Base-by-base conservation (phyloP, 176 grass and related monocot species). In the Saccharum officinarum region DNA sequence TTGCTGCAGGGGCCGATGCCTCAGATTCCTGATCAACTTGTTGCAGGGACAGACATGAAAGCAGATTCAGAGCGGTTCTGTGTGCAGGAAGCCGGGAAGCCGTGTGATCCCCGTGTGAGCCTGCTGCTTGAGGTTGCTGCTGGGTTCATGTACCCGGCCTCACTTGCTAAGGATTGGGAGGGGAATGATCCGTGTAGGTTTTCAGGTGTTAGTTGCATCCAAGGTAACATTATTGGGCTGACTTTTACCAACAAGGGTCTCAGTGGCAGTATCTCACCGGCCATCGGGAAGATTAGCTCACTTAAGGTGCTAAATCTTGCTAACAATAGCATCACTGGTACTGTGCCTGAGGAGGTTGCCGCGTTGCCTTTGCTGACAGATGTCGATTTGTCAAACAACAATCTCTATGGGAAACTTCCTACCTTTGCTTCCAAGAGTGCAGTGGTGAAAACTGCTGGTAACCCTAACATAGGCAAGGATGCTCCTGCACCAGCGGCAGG, bases 241-340 rank as follows among this genome's bases (percentile, higher is more conserved):
- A 90, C 41, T 84, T 86, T 97, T 1, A 4, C 8, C 23, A 59
- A 0, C 4, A 88, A 86, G 78, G 79, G 82, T 8, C 84, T 97
- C 45, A 90, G 12, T 7, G 95, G 95, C 1, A 82, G 6, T 67
- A 93, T 97, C 79, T 90, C 95, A 7, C 90, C 92, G 0, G 76
- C 92, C 76, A 82, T 95, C 12, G 92, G 92, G 31, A 91, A 88
- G 44, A 89, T 97, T 68, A 18, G 13, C 9, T 65, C 88, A n/a
- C 63, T 97, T 44, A 9, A 82, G 83, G 70, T 1, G 36, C 83
- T 97, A 68, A 1, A 85, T 60, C 87, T 97, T 31, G 65, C 84
- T 15, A 44, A 93, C 71, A 97, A 97, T 75, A 94, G 67, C 70
- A 87, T 97, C 76, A 93, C 95, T 23, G 92, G 95, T 10, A 95